These are phyloP conservation scores for Plasmodium coatneyi DNA, from an alignment of 169 alveolate species.

Conservation along the genomic window DNA sequence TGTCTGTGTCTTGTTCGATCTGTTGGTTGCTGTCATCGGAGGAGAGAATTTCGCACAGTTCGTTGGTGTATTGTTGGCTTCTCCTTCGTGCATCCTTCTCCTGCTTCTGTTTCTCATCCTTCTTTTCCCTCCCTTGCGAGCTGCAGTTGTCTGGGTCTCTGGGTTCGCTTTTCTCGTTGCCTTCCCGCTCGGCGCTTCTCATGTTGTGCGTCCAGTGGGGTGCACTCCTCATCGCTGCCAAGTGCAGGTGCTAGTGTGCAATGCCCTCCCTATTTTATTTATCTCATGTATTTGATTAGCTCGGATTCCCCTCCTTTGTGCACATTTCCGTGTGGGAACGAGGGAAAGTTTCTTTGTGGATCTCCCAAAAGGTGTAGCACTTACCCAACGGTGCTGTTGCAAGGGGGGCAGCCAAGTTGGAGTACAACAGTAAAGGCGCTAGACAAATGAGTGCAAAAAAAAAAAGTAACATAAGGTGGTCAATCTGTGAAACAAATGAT, in stretches of 20 bases:
- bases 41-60: slow-evolving; percentile 56
- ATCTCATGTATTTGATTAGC: neutral
- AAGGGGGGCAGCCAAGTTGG: neutral
- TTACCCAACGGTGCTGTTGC: neutral
- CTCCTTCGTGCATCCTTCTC: neutral
- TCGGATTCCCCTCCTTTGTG: neutral
- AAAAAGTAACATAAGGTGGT: neutral
- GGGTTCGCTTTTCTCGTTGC: neutral
- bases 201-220: neutral
- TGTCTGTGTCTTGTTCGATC: slow-evolving; percentile 8
- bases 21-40: slow-evolving; percentile 35
- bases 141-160: neutral
- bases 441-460: neutral
- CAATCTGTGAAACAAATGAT: neutral
- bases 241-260: neutral
- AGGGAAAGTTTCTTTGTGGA: neutral
- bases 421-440: neutral
- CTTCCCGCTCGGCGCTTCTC: neutral
- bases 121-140: neutral
- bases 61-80: neutral
- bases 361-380: neutral
- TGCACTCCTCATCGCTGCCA: neutral
- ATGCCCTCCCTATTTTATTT: neutral
- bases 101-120: neutral
- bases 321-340: neutral